Evolutionary conservation across 306 rosid genomes (phyloP), one percentile per base, ranked within the genome.

Genomic region (Casuarina equisetifolia): DNA sequence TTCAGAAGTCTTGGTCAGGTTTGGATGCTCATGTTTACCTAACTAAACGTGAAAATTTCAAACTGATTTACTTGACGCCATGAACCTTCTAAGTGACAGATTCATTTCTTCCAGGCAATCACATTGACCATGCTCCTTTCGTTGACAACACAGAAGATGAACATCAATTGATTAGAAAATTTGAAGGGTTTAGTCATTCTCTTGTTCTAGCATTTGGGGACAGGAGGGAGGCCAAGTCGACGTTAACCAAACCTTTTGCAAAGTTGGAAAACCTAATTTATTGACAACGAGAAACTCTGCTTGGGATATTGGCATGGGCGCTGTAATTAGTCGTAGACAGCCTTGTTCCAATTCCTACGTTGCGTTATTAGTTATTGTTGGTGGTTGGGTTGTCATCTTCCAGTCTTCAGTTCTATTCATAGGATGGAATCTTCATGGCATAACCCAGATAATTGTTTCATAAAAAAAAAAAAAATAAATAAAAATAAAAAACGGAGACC

Each of bases 41-140:
- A 58, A 17, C 7, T 67, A 5, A 61, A 62, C 71, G 3, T 67
- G 35, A 9, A 15, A 67, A 40, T 64, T 64, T 67, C 71, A 42
- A 67, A 42, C 9, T 74, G 55, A 35, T 59, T 84, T 84, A 77
- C 85, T 74, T 82, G n/a, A 84, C 74, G 88, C 83, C 79, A 84
- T 66, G 15, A 46, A 69, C 32, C 66, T 40, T 67, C 72, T 58
- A 50, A 59, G 78, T 40, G 66, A 81, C 4, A 52, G 25, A 77
- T 73, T 73, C 88, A 82, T 79, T 61, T 54, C 16, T 68, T 44
- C 69, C 72, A 67, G 64, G 83, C 77, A 81, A 73, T 67, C 58
- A 64, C 35, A 50, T 87, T 82, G 87, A 78, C 82, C 69, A 19
- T 12, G 73, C 59, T 75, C 78, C 62, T 78, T 57, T 81, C 75